phyloP scores from a whole-genome alignment of 306 rosid species.

The Corylus avellana region DNA sequence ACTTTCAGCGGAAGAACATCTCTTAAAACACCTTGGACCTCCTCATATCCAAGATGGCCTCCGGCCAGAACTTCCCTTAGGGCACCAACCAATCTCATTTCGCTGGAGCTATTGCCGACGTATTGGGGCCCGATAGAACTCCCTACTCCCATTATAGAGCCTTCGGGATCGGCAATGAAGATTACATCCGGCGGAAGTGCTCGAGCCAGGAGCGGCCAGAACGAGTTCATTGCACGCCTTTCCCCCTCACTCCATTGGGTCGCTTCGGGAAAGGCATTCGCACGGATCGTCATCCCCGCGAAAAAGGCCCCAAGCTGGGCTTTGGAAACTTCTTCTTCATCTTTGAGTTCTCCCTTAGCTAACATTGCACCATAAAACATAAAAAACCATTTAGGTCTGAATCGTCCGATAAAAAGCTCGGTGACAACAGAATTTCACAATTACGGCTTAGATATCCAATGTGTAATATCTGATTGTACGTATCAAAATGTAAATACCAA shows the following conservation, averaged over 20 bases:
- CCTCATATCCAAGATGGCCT: conserved; percentile 95
- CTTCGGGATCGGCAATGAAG: conserved; percentile 92
- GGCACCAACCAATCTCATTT: conserved; percentile 95
- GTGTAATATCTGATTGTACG: neutral
- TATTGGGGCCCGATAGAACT: conserved; percentile 81
- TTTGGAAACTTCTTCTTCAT: conserved; percentile 68
- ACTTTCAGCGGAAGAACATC: conserved; percentile 71
- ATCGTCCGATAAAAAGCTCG: neutral
- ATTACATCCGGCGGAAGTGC: conserved; percentile 81
- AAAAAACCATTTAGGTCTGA: neutral
- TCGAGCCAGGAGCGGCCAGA: conserved; percentile 83
- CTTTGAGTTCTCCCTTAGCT: conserved; percentile 75
- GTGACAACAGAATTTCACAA: neutral
- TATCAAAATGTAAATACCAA: neutral
- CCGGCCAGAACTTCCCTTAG: conserved; percentile 93
- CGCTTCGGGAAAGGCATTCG: conserved; percentile 84
- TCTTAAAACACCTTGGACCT: conserved; percentile 84
- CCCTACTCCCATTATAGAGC: conserved; percentile 74
- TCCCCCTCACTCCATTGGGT: conserved; percentile 99
- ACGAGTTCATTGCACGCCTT: conserved; percentile 67
- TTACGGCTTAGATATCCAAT: neutral
- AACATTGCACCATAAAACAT: conserved; percentile 11
- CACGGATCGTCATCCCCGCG: conserved; percentile 91
- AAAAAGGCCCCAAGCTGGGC: conserved; percentile 96
- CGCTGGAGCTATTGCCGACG: conserved; percentile 65